Percentiles rank a stretch among this genome's conserved stretches.
These are phyloP conservation scores for carrot (Daucus carota) DNA, from an alignment of 129 eudicot genomes.

Conservation along the genomic window DNA sequence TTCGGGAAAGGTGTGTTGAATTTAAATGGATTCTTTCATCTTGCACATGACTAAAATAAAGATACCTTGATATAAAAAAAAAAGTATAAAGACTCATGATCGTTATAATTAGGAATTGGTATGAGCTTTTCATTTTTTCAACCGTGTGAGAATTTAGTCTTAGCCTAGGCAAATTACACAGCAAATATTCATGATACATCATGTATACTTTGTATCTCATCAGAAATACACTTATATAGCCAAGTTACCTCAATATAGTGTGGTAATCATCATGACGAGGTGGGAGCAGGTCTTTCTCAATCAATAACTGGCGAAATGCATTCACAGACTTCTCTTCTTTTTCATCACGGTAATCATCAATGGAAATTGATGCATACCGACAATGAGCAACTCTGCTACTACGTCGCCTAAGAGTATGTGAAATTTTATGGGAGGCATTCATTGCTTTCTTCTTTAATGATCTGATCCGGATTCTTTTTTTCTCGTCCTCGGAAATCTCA, in stretches of 20 bases:
- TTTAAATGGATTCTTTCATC: neutral
- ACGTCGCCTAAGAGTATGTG: constrained; percentile 37
- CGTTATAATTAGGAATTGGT: neutral
- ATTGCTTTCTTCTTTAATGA: constrained; percentile 65
- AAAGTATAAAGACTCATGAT: neutral
- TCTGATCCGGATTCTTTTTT: constrained; percentile 50
- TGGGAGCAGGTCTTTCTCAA: constrained; percentile 67
- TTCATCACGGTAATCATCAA: constrained; percentile 67
- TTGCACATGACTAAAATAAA: neutral
- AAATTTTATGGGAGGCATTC: constrained; percentile 37
- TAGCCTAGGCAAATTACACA: neutral
- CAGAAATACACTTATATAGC: neutral
- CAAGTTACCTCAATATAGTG: constrained; percentile 65
- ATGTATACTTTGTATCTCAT: neutral
- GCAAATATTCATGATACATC: neutral
- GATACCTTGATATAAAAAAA: neutral
- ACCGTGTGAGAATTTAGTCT: too few relatives aligned
- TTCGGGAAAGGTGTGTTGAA: neutral
- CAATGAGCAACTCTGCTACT: constrained; percentile 47
- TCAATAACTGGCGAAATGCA: constrained; percentile 53
- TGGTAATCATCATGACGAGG: constrained; percentile 75
- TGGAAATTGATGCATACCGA: constrained; percentile 57
- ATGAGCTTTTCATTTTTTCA: neutral
- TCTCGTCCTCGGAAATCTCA: constrained; percentile 60
- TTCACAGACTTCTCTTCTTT: constrained; percentile 69